These are phyloP conservation scores for Fraxinus platypoda DNA, from an alignment of 305 asterid genomes.

Conservation along the genomic window DNA sequence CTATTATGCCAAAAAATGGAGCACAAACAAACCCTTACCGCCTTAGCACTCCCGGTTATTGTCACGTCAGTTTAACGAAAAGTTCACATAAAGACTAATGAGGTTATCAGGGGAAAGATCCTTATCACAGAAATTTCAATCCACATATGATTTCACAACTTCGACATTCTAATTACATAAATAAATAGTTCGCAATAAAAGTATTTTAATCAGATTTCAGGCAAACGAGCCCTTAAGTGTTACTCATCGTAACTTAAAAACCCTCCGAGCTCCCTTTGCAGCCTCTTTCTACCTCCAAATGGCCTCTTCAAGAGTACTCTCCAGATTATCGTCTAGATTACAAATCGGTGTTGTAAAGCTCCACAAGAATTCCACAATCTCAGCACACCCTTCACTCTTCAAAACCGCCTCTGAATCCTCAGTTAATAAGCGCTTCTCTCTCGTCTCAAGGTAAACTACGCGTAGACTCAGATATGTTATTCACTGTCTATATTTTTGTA, in stretches of 20 bases:
- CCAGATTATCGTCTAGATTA: slow-evolving; percentile 42
- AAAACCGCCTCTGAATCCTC: slow-evolving; percentile 32
- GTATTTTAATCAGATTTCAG: not conserved
- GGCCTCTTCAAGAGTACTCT: slow-evolving; percentile 43
- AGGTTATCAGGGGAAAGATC: no score
- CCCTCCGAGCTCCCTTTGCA: not conserved
- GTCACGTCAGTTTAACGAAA: no score
- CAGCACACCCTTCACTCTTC: slow-evolving; percentile 23
- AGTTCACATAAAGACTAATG: no score
- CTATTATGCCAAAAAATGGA: no score
- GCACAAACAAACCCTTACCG: no score
- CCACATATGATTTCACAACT: no score
- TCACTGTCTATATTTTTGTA: not conserved
- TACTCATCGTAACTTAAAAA: not conserved
- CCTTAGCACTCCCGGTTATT: no score
- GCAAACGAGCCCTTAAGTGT: not conserved
- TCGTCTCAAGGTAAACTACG: slow-evolving; percentile 40
- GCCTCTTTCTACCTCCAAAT: slow-evolving; percentile 12
- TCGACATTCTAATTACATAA: no score
- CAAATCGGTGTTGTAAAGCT: slow-evolving; percentile 26
- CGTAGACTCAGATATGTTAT: not conserved
- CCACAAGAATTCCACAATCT: slow-evolving; percentile 16
- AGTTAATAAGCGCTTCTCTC: slow-evolving; percentile 30
- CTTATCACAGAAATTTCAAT: no score
- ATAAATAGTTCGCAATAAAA: no score